Evolutionary conservation across 2,329 filamentous ascomycete genomes (phyloP).

Genomic region (Thelonectria discophora): DNA sequence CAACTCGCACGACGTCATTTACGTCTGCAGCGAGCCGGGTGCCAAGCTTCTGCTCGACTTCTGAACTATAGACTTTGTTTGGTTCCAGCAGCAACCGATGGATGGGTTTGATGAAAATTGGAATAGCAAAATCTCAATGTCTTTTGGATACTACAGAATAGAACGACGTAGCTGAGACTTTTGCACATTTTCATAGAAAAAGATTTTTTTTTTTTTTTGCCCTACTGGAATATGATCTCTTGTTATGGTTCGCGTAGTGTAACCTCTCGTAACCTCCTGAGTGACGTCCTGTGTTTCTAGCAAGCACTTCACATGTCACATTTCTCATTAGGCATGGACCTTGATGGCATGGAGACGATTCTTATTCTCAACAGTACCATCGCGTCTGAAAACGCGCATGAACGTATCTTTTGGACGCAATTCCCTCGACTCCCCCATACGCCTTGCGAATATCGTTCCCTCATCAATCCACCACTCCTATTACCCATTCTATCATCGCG

Average conservation of each 20-base stretch:
- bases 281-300: no score
- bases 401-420: background rate
- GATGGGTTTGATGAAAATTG: slow-evolving; percentile 22
- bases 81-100: slow-evolving; percentile 11
- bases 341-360: no score
- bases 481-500: background rate
- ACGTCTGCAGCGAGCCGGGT: slow-evolving; percentile 92
- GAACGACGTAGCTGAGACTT: background rate
- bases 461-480: background rate
- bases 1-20: slow-evolving; percentile 90
- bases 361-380: background rate
- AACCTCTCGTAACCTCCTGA: no score
- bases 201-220: background rate
- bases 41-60: slow-evolving; percentile 73
- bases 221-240: no score
- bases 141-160: background rate
- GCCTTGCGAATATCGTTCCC: background rate
- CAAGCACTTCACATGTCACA: no score
- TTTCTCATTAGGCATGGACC: no score
- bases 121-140: background rate
- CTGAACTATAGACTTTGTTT: slow-evolving; percentile 35
- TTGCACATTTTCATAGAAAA: background rate
- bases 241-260: no score
- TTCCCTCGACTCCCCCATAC: slow-evolving; percentile 1
- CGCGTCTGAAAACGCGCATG: background rate